Conservation (phyloP, 306 rosid species). For the Fagus sylvatica region DNA sequence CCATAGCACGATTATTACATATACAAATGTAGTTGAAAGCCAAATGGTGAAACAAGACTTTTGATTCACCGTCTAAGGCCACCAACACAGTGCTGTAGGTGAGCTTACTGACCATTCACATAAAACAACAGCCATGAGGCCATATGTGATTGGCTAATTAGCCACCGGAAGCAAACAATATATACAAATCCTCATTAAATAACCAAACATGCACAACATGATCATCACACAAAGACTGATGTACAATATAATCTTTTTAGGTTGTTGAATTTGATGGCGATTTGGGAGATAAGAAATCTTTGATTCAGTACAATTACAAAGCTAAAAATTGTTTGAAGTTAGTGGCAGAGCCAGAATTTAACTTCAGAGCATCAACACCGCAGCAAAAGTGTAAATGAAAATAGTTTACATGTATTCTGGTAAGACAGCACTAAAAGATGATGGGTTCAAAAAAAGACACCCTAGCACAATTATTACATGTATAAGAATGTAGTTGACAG, state of each 20-base stretch:
- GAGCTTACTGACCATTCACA: conserved; percentile 54
- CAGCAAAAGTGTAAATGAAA: too few relatives aligned
- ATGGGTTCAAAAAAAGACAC: not conserved
- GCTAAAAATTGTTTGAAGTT: not conserved
- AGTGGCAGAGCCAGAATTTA: too few relatives aligned
- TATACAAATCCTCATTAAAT: not conserved
- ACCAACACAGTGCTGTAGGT: conserved; percentile 25
- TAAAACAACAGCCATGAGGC: conserved; percentile 29
- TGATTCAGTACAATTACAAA: not conserved
- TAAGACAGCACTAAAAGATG: not conserved
- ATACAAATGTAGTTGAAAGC: not conserved
- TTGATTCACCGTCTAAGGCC: conserved; percentile 26
- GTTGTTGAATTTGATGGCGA: too few relatives aligned
- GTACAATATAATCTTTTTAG: too few relatives aligned
- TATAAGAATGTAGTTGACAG: conserved; percentile 17
- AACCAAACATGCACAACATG: not conserved
- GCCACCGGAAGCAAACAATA: conserved; percentile 26
- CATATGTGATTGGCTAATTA: conserved; percentile 46
- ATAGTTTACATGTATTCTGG: not conserved
- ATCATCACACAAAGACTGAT: not conserved
- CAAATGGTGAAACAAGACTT: conserved; percentile 19
- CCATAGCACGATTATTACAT: not conserved
- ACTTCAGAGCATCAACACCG: too few relatives aligned
- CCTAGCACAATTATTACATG: not conserved
- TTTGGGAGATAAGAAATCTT: too few relatives aligned